A percentile compares a stretch with the other conserved stretches of the same genome.
phyloP scores from a whole-genome alignment of 2,329 filamentous ascomycete species.

The Cadophora luteo-olivacea region DNA sequence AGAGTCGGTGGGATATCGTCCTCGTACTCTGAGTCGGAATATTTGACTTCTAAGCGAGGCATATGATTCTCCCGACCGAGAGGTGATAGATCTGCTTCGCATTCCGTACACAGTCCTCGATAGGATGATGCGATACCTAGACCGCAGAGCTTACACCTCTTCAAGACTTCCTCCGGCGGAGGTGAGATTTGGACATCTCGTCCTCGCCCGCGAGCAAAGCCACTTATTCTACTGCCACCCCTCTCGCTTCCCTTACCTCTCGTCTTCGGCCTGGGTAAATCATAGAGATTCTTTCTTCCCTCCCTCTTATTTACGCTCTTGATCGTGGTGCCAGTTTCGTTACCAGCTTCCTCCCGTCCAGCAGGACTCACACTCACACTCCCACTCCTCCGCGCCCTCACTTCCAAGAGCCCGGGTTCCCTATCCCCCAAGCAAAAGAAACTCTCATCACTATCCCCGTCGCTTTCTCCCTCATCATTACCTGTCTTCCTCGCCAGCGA shows the following conservation, averaged over 20 bases:
- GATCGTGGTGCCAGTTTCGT: neutral
- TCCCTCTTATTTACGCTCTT: neutral
- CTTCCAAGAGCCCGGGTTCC: neutral
- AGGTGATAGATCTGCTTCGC: constrained; percentile 1
- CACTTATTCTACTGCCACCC: neutral
- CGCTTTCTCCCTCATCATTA: neutral
- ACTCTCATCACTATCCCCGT: constrained; percentile 18
- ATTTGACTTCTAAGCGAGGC: neutral
- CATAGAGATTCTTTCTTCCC: neutral
- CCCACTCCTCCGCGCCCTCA: neutral
- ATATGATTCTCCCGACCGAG: neutral
- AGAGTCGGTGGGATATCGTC: constrained; percentile 29
- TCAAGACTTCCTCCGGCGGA: neutral
- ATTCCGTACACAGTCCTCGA: neutral
- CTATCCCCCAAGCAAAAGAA: constrained; percentile 33
- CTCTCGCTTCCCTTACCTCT: neutral
- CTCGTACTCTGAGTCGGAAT: constrained; percentile 25
- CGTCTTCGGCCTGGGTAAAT: neutral
- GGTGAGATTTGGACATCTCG: neutral
- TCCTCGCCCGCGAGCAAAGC: neutral
- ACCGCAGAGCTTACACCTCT: constrained; percentile 17
- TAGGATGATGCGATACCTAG: neutral
- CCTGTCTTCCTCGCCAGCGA: constrained; percentile 3
- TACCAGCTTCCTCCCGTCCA: too few relatives aligned
- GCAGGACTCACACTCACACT: neutral